Evolutionary conservation across 495 filamentous ascomycete species (phyloP).

Genomic region (Gamarada debralockiae): DNA sequence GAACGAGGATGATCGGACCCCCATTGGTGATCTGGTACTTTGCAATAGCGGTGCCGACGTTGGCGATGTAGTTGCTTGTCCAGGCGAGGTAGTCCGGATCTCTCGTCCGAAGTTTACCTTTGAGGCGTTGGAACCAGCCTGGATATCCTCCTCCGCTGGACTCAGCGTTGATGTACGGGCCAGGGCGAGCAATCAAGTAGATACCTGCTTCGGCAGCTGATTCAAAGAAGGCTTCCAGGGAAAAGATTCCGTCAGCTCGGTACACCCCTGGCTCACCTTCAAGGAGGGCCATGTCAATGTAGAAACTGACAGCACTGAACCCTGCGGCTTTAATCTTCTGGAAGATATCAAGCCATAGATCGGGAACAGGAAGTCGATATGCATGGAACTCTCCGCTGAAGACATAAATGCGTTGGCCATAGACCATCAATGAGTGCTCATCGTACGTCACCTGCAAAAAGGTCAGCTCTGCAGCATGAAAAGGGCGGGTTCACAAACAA

Average conservation of each 20-base stretch:
- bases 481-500: no score
- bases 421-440: slow-evolving; percentile 66
- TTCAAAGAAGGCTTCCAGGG: slow-evolving; percentile 37
- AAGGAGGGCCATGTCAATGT: slow-evolving; percentile 23
- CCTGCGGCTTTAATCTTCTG: slow-evolving; percentile 57
- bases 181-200: slow-evolving; percentile 58
- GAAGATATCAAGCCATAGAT: slow-evolving; percentile 55
- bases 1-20: slow-evolving; percentile 68
- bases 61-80: slow-evolving; percentile 46
- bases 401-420: slow-evolving; percentile 66
- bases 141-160: slow-evolving; percentile 53
- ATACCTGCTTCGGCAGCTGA: slow-evolving; percentile 40
- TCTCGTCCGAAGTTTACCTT: slow-evolving; percentile 44
- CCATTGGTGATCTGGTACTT: slow-evolving; percentile 72
- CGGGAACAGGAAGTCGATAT: slow-evolving; percentile 47
- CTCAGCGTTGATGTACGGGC: slow-evolving; percentile 52
- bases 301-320: slow-evolving; percentile 31
- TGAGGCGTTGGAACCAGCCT: slow-evolving; percentile 50
- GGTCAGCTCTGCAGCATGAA: no score
- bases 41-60: slow-evolving; percentile 60
- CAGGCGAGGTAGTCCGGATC: slow-evolving; percentile 52
- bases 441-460: slow-evolving; percentile 74
- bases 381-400: slow-evolving; percentile 72
- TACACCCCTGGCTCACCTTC: slow-evolving; percentile 47
- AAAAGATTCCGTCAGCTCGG: slow-evolving; percentile 51